These are phyloP conservation scores for Fusarium sp. DNA, from an alignment of 2,329 filamentous ascomycete species.

Conservation along the genomic window DNA sequence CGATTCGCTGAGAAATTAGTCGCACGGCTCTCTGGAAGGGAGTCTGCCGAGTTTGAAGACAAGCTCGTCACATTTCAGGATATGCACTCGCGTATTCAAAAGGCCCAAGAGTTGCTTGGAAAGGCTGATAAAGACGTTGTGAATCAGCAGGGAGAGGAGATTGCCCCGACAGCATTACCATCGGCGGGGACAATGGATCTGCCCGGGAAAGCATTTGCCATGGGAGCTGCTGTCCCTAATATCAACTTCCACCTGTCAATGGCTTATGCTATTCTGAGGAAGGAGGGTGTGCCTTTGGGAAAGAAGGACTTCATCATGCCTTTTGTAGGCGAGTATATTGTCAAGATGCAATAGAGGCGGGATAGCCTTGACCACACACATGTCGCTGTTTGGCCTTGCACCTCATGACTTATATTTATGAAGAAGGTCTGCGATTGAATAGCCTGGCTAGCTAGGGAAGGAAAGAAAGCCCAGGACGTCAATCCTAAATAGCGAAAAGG, in stretches of 20 bases:
- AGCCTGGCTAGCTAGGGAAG: too few species aligned
- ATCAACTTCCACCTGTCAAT: slow-evolving; percentile 69
- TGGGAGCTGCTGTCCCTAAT: slow-evolving; percentile 62
- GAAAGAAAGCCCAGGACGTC: not conserved
- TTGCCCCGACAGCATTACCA: slow-evolving; percentile 36
- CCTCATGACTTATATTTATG: not conserved
- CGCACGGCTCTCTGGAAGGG: slow-evolving; percentile 44
- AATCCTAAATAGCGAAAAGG: not conserved
- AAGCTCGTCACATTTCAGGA: slow-evolving; percentile 46
- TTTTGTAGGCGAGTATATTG: slow-evolving; percentile 39
- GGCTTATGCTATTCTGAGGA: slow-evolving; percentile 67
- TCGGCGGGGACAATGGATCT: slow-evolving; percentile 34
- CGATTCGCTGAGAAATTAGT: slow-evolving; percentile 42
- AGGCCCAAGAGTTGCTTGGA: slow-evolving; percentile 38
- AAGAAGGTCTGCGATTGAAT: not conserved
- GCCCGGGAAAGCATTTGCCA: slow-evolving; percentile 53
- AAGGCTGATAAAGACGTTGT: slow-evolving; percentile 48
- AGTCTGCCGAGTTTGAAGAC: slow-evolving; percentile 37
- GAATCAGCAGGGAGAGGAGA: slow-evolving; percentile 43
- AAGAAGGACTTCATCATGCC: slow-evolving; percentile 62
- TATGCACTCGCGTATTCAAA: slow-evolving; percentile 46
- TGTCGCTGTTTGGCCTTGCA: not conserved
- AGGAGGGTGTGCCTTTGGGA: slow-evolving; percentile 67
- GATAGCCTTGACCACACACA: not conserved
- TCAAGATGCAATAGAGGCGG: slow-evolving; percentile 21